phyloP scores from a whole-genome alignment of 352 stramenopile genomes.

The Phytophthora aleatoria region DNA sequence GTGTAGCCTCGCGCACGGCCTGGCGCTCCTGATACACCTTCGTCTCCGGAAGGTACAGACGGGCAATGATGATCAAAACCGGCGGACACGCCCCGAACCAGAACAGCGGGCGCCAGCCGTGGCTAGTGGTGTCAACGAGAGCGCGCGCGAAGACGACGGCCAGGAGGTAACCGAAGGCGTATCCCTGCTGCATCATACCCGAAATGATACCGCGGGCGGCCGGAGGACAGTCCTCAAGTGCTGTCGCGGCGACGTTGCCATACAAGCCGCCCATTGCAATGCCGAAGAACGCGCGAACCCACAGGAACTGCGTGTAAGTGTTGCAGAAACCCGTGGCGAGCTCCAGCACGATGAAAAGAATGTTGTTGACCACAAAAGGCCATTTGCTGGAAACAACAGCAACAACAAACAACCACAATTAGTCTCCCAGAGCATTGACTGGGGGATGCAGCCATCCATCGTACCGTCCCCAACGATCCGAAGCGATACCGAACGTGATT shows the following conservation, averaged over 20 bases:
- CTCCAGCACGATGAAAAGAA: constrained; percentile 49
- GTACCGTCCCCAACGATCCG: constrained; percentile 44
- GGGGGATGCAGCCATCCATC: background rate
- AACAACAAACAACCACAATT: background rate
- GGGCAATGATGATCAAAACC: constrained; percentile 51
- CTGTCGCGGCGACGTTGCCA: constrained; percentile 46
- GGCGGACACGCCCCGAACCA: constrained; percentile 53
- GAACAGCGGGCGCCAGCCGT: constrained; percentile 50
- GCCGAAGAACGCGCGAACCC: constrained; percentile 40
- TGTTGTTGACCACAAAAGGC: constrained; percentile 49
- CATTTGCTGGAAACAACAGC: constrained; percentile 24
- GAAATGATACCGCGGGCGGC: constrained; percentile 47
- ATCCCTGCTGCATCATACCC: constrained; percentile 55
- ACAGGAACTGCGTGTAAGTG: constrained; percentile 43
- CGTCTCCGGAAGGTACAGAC: constrained; percentile 41
- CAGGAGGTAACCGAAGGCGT: constrained; percentile 50
- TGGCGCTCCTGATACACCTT: constrained; percentile 40
- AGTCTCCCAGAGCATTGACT: background rate
- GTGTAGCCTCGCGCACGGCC: constrained; percentile 28
- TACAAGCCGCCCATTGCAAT: constrained; percentile 54
- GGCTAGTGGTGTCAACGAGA: constrained; percentile 42
- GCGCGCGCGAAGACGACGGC: constrained; percentile 39
- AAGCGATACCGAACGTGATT: constrained; percentile 47
- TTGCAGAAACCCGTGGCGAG: constrained; percentile 44
- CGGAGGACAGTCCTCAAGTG: constrained; percentile 42